Evolutionary conservation across 768 basidiomycete genomes (phyloP).

Genomic region (Tricholoma sp.): DNA sequence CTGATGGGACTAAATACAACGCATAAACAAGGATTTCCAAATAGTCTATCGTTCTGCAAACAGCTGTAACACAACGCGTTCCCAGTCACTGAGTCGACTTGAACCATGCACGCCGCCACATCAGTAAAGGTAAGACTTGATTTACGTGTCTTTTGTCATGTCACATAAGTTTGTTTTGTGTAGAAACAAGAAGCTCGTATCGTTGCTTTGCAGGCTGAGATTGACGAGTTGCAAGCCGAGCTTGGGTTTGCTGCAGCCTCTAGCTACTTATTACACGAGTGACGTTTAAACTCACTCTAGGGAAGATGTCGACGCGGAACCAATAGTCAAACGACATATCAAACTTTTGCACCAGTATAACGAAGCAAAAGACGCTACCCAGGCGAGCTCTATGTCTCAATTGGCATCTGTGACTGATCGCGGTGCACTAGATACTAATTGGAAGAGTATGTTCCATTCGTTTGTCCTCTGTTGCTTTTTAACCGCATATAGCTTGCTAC

Average conservation of each 20-base stretch:
- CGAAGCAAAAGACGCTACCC: constrained; percentile 78
- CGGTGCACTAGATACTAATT: constrained; percentile 56
- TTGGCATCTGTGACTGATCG: background rate
- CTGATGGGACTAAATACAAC: too few relatives aligned
- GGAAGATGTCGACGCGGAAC: constrained; percentile 20
- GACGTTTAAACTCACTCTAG: constrained; percentile 8
- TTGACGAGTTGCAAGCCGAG: constrained; percentile 20
- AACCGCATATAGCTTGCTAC: constrained; percentile 54
- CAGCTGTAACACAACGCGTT: background rate
- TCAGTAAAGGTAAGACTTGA: constrained; percentile 19
- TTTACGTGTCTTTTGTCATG: background rate
- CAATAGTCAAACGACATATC: constrained; percentile 55
- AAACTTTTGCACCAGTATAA: constrained; percentile 71
- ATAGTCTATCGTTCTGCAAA: too few relatives aligned
- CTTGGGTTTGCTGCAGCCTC: constrained; percentile 21
- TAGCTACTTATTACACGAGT: background rate
- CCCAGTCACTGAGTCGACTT: too few relatives aligned
- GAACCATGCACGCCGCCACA: constrained; percentile 28
- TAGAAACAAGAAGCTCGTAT: constrained; percentile 26
- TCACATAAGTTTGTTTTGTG: background rate
- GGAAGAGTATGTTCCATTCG: constrained; percentile 49
- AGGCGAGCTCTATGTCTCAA: constrained; percentile 37
- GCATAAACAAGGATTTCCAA: too few relatives aligned
- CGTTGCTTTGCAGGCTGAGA: constrained; percentile 21
- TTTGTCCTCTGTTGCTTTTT: background rate